phyloP scores from a whole-genome alignment of 441 rosid genomes.

The Erodium moschatum region DNA sequence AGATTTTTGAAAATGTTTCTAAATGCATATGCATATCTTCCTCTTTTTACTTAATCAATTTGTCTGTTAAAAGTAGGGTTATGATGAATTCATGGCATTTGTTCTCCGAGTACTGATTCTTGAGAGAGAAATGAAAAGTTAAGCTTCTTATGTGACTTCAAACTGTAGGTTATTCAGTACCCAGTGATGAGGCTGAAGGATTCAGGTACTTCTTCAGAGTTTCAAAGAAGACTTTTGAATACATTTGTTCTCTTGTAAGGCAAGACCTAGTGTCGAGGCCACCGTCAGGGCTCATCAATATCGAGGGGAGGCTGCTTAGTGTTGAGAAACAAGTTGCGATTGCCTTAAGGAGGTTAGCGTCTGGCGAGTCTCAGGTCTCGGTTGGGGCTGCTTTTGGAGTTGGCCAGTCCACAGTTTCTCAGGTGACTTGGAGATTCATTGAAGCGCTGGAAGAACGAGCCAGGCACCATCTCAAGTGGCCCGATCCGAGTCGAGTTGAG shows the following conservation, averaged over 20 bases:
- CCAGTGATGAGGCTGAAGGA: slow-evolving; percentile 62
- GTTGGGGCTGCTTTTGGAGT: slow-evolving; percentile 88
- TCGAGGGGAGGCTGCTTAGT: slow-evolving; percentile 87
- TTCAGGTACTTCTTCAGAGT: slow-evolving; percentile 83
- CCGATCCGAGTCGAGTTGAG: slow-evolving; percentile 46
- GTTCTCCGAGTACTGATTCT: not conserved
- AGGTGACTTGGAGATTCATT: slow-evolving; percentile 92
- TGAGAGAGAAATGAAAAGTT: slow-evolving; percentile 8
- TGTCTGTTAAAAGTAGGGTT: not conserved
- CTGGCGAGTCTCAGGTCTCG: slow-evolving; percentile 92
- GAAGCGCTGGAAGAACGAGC: slow-evolving; percentile 86
- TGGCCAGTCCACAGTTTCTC: slow-evolving; percentile 93
- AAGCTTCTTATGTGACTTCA: slow-evolving; percentile 14
- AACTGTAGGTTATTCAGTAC: slow-evolving; percentile 33
- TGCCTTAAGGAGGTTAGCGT: slow-evolving; percentile 74
- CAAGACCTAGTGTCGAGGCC: slow-evolving; percentile 88
- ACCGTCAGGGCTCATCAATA: slow-evolving; percentile 88
- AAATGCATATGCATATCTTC: not conserved
- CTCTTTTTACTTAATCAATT: not conserved
- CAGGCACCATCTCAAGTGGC: slow-evolving; percentile 83
- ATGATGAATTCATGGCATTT: not conserved
- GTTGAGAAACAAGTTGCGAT: slow-evolving; percentile 96
- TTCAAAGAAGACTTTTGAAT: slow-evolving; percentile 67
- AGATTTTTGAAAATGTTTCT: not conserved
- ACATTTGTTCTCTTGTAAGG: slow-evolving; percentile 75